phyloP scores from a whole-genome alignment of 1,139 yeast genomes.

The Candida sp. region DNA sequence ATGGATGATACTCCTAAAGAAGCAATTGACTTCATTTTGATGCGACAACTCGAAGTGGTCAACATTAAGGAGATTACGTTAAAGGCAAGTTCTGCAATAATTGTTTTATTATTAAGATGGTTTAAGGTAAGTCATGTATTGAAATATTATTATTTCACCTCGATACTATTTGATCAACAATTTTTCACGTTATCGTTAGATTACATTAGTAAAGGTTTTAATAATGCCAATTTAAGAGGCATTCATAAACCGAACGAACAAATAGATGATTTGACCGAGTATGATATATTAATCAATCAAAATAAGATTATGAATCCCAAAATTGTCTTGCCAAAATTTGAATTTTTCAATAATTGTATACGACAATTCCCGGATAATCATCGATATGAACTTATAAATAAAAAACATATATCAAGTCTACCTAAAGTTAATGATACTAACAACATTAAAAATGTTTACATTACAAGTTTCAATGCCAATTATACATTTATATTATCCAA shows the following conservation, averaged over 20 bases:
- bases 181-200: slow-evolving; percentile 45
- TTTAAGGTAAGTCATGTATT: slow-evolving; percentile 73
- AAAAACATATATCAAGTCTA: slow-evolving; percentile 21
- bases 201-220: slow-evolving; percentile 36
- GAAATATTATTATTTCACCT: slow-evolving; percentile 72
- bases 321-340: slow-evolving; percentile 33
- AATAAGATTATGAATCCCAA: slow-evolving; percentile 46
- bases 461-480: slow-evolving; percentile 34
- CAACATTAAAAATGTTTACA: slow-evolving; percentile 25
- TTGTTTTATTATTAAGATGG: slow-evolving; percentile 65
- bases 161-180: slow-evolving; percentile 72
- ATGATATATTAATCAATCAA: slow-evolving; percentile 31
- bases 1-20: slow-evolving; percentile 14
- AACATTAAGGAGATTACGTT: slow-evolving; percentile 63
- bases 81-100: slow-evolving; percentile 57
- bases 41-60: slow-evolving; percentile 50
- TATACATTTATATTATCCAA: slow-evolving; percentile 45
- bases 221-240: slow-evolving; percentile 32
- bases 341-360: slow-evolving; percentile 45
- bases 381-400: slow-evolving; percentile 27
- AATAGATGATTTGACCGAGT: slow-evolving; percentile 29
- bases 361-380: slow-evolving; percentile 11
- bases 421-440: slow-evolving; percentile 23
- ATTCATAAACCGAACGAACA: slow-evolving; percentile 6
- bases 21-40: slow-evolving; percentile 23